These are phyloP conservation scores for Penicillium malachiteum DNA, from an alignment of 495 filamentous ascomycete species.

Conservation along the genomic window DNA sequence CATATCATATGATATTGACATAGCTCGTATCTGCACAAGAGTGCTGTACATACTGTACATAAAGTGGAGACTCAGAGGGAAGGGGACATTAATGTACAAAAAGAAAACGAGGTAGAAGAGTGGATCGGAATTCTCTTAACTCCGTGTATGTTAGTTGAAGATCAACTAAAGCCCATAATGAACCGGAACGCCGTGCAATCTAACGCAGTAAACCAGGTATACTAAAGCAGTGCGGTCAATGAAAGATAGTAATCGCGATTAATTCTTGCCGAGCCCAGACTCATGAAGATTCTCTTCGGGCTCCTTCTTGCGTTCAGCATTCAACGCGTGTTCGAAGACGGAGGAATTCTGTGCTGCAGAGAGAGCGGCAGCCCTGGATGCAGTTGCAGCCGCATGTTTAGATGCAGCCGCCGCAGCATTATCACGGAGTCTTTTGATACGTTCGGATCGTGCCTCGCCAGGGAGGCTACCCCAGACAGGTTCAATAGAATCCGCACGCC, in stretches of 20 bases:
- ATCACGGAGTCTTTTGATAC: slow-evolving; percentile 43
- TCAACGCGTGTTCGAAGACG: slow-evolving; percentile 7
- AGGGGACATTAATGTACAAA: slow-evolving; percentile 11
- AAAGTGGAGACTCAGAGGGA: slow-evolving; percentile 21
- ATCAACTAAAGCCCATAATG: background rate
- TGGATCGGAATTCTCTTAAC: background rate
- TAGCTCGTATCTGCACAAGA: background rate
- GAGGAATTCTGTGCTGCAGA: slow-evolving; percentile 16
- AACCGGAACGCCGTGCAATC: slow-evolving; percentile 15
- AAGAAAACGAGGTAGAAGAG: slow-evolving; percentile 7
- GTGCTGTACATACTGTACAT: background rate
- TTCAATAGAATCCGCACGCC: slow-evolving; percentile 49
- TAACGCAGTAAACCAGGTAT: slow-evolving; percentile 6
- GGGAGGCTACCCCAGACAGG: slow-evolving; percentile 46
- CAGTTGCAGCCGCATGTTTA: slow-evolving; percentile 15
- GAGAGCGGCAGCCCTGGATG: slow-evolving; percentile 12
- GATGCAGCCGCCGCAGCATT: slow-evolving; percentile 26
- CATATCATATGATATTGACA: too few species aligned
- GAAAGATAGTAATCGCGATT: too few species aligned
- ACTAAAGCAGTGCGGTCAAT: background rate
- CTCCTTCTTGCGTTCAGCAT: slow-evolving; percentile 5
- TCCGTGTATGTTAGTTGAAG: background rate
- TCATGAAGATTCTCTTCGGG: background rate
- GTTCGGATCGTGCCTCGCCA: slow-evolving; percentile 44
- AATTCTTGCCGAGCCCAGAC: background rate